Percentiles rank a stretch among this genome's conserved stretches.
Conservation (phyloP, 805 yeast genomes). For the Peterozyma toletana region DNA sequence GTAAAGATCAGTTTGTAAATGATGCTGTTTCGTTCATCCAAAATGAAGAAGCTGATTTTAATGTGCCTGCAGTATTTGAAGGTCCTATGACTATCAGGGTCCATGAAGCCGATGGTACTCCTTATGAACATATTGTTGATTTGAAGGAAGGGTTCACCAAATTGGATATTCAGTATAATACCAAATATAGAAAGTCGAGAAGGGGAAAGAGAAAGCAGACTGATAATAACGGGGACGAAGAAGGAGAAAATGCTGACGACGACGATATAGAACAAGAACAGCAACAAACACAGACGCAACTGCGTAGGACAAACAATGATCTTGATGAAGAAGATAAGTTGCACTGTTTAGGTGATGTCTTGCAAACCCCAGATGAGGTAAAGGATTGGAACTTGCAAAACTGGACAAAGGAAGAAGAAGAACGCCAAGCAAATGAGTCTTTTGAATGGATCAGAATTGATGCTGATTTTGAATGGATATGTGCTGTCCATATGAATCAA, state of each 20-base stretch:
- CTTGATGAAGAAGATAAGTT: slow-evolving; percentile 17
- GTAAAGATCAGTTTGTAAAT: slow-evolving; percentile 31
- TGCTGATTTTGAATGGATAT: slow-evolving; percentile 96
- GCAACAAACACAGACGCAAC: neutral
- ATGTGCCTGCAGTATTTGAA: slow-evolving; percentile 50
- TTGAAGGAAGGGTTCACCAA: slow-evolving; percentile 79
- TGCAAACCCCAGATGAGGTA: slow-evolving; percentile 53
- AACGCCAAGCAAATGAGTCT: slow-evolving; percentile 67
- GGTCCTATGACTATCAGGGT: slow-evolving; percentile 97
- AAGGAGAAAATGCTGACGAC: slow-evolving; percentile 18
- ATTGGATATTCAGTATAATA: slow-evolving; percentile 90
- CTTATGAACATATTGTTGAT: slow-evolving; percentile 95
- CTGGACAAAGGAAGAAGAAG: slow-evolving; percentile 65
- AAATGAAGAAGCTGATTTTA: slow-evolving; percentile 29
- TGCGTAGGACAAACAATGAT: too few relatives aligned
- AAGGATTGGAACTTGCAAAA: slow-evolving; percentile 69
- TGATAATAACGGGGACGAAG: slow-evolving; percentile 37
- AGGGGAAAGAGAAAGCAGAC: slow-evolving; percentile 36
- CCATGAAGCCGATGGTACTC: slow-evolving; percentile 98
- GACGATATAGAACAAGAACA: slow-evolving; percentile 14
- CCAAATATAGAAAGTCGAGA: slow-evolving; percentile 80
- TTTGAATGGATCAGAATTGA: slow-evolving; percentile 98
- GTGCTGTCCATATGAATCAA: slow-evolving; percentile 71
- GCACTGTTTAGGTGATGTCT: slow-evolving; percentile 69
- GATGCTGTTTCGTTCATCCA: slow-evolving; percentile 37